A percentile compares a stretch with the other conserved stretches of the same genome.
Conservation (phyloP, 208 protist genomes). For the Crithidia mellificae region DNA sequence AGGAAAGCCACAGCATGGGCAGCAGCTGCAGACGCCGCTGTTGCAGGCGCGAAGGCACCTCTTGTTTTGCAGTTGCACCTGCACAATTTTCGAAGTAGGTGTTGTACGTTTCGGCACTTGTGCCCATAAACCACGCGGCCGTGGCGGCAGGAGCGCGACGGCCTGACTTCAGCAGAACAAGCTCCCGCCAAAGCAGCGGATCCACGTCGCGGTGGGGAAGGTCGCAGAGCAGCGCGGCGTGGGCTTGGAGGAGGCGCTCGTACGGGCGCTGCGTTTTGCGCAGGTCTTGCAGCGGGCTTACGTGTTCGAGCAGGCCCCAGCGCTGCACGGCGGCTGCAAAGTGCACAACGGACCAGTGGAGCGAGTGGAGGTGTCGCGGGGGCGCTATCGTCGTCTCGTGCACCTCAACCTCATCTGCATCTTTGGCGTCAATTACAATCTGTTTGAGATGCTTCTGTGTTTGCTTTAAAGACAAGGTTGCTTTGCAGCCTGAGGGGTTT, state of each 20-base stretch:
- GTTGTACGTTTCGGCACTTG: constrained; percentile 3
- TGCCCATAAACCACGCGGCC: constrained; percentile 24
- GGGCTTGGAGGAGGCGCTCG: constrained; percentile 43
- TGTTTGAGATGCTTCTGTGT: no score
- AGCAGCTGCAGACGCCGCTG: constrained; percentile 71
- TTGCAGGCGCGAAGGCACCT: constrained; percentile 34
- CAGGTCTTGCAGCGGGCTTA: constrained; percentile 33
- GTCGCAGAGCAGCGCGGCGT: constrained; percentile 42
- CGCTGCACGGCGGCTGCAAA: constrained; percentile 51
- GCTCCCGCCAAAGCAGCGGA: constrained; percentile 22
- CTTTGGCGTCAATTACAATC: no score
- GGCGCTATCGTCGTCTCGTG: neutral
- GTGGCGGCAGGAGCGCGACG: constrained; percentile 4
- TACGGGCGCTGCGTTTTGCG: constrained; percentile 30
- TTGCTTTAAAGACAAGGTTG: no score
- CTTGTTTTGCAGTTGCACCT: neutral
- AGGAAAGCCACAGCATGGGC: constrained; percentile 66
- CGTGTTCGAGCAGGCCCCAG: constrained; percentile 71
- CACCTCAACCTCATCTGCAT: neutral
- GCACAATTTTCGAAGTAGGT: neutral
- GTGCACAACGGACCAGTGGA: constrained; percentile 73
- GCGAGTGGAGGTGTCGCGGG: constrained; percentile 28
- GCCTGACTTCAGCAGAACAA: constrained; percentile 28
- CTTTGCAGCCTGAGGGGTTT: no score
- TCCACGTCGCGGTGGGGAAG: constrained; percentile 11